Base-by-base conservation (phyloP, 768 basidiomycete species). In the Podaxis mareebaensis region DNA sequence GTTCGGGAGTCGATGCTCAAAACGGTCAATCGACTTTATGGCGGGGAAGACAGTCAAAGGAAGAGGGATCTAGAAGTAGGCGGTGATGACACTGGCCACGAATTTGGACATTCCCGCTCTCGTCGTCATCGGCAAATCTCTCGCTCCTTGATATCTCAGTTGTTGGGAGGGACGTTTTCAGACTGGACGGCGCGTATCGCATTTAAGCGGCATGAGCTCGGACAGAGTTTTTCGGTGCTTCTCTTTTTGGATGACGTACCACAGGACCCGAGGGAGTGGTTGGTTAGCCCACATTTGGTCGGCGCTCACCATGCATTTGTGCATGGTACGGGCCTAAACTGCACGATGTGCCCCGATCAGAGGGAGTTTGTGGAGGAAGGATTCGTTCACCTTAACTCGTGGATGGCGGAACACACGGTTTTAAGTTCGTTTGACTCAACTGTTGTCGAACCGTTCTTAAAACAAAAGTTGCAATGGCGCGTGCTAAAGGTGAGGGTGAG, bases 181-280 rank as follows among this genome's bases (percentile, higher is more conserved):
- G 81, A 83, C 26, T 84, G 82, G 82, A 72, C 77, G 0, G 79
- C 72, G 5, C 77, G 79, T 40, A 72, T 83, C 49, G 70, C 71
- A 22, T 69, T 76, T 68, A 76, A 79, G 70, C 79, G 81, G 65
- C 78, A 74, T 67, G 82, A 78, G 63, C 65, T 82, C 38, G 77
- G 77, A 3, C 58, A 71, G 4, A 79, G 79, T 69, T 84, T 81
- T 67, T 70, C 72, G n/a, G 73, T 85, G 28, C 68, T 79, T 20
- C 64, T 85, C 56, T 85, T 85, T 79, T 70, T 85, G 5, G 83
- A 81, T 1, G 64, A 63, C 3, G 76, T 78, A 15, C 78, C 78
- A 13, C 72, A 69, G 22, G 74, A 82, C 56, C 70, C 75, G 6
- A 62, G 64, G 10, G 65, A 77, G 15, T 83, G 82, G 81, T 71